Evolutionary conservation across 805 yeast genomes (phyloP).

Genomic region (Teunomyces tritomae): DNA sequence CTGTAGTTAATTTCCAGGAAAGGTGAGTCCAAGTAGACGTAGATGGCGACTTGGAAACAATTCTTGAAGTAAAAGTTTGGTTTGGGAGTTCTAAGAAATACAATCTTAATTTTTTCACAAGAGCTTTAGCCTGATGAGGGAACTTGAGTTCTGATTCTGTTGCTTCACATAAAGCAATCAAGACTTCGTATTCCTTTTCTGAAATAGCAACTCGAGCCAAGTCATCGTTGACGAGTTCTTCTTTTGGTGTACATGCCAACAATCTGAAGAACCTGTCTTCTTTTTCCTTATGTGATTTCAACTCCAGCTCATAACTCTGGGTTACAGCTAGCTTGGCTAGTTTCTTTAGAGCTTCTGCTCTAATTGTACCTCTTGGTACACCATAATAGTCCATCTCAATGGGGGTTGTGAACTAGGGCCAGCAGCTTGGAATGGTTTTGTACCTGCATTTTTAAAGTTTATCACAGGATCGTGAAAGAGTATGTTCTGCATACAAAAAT

Average conservation of each 20-base stretch:
- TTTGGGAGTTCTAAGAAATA: constrained; percentile 47
- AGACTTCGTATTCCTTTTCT: constrained; percentile 52
- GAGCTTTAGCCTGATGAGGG: constrained; percentile 36
- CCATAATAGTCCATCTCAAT: constrained; percentile 37
- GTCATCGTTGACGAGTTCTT: constrained; percentile 9
- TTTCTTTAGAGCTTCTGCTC: constrained; percentile 36
- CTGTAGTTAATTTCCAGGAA: constrained; percentile 32
- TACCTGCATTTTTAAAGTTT: not conserved
- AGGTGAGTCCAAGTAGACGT: constrained; percentile 29
- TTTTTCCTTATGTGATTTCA: constrained; percentile 1
- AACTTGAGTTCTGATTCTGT: constrained; percentile 26
- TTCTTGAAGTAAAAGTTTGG: constrained; percentile 42
- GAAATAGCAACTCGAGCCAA: constrained; percentile 42
- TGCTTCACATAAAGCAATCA: constrained; percentile 53
- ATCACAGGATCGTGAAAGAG: not conserved
- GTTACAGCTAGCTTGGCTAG: constrained; percentile 34
- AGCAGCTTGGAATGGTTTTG: not conserved
- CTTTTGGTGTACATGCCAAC: constrained; percentile 9
- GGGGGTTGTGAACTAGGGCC: not conserved
- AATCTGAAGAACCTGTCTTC: constrained; percentile 22
- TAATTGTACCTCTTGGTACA: constrained; percentile 36
- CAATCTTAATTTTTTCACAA: constrained; percentile 43
- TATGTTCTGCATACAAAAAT: not conserved
- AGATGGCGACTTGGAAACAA: constrained; percentile 23
- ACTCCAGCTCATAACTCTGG: constrained; percentile 12